Base-by-base conservation (phyloP, 2,329 filamentous ascomycete species). In the Massarina eburnea region DNA sequence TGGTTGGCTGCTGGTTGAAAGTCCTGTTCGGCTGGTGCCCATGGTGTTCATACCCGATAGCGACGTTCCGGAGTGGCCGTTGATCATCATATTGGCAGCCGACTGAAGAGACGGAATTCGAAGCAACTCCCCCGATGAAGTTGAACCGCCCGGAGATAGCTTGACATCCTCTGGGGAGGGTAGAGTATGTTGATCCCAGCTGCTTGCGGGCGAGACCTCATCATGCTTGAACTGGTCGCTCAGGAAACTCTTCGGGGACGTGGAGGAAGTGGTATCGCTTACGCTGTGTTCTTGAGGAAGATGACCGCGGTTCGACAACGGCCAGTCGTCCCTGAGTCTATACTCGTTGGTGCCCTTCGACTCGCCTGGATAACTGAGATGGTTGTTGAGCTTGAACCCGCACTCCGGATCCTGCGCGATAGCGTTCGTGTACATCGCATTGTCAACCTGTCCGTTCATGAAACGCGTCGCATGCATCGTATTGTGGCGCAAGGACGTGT, bases 201-300 rank as follows among this genome's bases (percentile, higher is more conserved):
- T 17, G 27, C 17, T 36, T n/a, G 43, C 39, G 8, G 42, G 50
- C 3, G 43, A 54, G 38, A 48, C 48, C 8, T 47, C 20, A 9
- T 37, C 39, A 6, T 17, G 18, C 19, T 41, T 47, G 29, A 26
- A 51, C 12, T 27, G 33, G 3, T 61, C 55, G 41, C 55, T 61
- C 35, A 42, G 45, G 19, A 50, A 49, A 43, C 60, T 65, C 36
- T 46, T 53, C 1, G 61, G 55, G 17, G 62, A 66, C 15, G 38
- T 32, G 17, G 57, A 48, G 8, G 43, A 41, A 12, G 39, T 38
- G 29, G 41, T 51, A 17, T 38, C 34, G 8, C 37, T 35, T n/a
- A 26, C 17, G n/a, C 44, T 36, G 26, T 21, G 32, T 24, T 37
- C 41, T 15, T 33, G 33, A 10, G 45, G 39, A 19, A 51, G 9